Evolutionary conservation across 1,284 basidiomycete species (phyloP).

Genomic region (Leccinum ponderosum): DNA sequence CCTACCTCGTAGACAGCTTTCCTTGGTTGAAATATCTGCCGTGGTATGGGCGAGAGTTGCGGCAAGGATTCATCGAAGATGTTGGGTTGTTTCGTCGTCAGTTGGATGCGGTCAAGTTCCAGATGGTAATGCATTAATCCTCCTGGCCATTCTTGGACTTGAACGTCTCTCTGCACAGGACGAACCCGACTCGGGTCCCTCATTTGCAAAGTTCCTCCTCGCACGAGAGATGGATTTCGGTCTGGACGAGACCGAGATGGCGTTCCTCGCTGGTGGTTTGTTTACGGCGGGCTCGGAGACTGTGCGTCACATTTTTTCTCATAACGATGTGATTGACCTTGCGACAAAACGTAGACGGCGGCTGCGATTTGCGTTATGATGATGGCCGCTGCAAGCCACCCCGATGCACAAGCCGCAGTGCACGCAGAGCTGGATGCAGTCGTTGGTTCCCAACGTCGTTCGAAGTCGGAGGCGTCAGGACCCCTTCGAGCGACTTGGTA

Average conservation of each 20-base stretch:
- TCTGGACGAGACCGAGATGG: conserved; percentile 15
- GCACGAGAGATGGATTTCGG: conserved; percentile 3
- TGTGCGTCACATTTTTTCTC: conserved; percentile 3
- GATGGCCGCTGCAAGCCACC: conserved; percentile 6
- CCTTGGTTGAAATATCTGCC: conserved; percentile 14
- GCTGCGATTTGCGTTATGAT: not conserved
- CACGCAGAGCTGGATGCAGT: conserved; percentile 15
- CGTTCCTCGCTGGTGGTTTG: conserved; percentile 11
- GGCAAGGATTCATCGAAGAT: conserved; percentile 9
- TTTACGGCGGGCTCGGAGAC: conserved; percentile 8
- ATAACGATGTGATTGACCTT: not conserved
- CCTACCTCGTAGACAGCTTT: conserved; percentile 13
- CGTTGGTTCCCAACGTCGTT: conserved; percentile 4
- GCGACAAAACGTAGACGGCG: conserved; percentile 2
- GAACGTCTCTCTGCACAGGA: not conserved
- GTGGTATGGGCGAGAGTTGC: conserved; percentile 11
- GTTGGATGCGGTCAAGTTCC: conserved; percentile 4
- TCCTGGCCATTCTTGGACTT: not conserved
- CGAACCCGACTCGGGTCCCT: conserved; percentile 6
- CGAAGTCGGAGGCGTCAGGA: conserved; percentile 18
- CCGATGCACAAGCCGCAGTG: conserved; percentile 12
- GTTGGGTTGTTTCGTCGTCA: not conserved
- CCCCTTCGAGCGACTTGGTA: not conserved
- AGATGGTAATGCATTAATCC: conserved; percentile 7
- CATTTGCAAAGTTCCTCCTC: conserved; percentile 15